Evolutionary conservation across 495 filamentous ascomycete species (phyloP), one percentile per base, ranked within the genome.

Genomic region (Xylaria nigripes): DNA sequence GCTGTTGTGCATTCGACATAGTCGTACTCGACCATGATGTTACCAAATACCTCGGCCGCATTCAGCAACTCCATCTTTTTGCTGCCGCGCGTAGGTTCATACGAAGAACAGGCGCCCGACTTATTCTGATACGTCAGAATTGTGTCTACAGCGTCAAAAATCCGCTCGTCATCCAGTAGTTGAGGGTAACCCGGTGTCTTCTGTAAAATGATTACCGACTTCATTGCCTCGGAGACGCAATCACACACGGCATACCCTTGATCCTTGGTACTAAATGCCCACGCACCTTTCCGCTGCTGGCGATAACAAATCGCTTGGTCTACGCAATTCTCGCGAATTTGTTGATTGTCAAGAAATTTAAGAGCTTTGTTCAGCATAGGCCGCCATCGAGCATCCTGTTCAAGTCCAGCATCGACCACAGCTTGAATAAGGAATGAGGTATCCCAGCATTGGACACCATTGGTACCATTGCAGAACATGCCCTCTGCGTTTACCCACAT

Each of bases 1-100:
- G 93, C 91, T 2, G 94, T 96, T 1, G 93, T 97, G 70, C 94
- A 98, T 66, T 98, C 93, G 0, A 92, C 91, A 59, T 97, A 95
- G 62, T 95, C 90, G 67, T 97, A 98, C 56, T 95, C 89, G 34
- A 97, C 85, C 93, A 98, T 97, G 67, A 98, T 97, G 12, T 84
- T 80, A 15, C 91, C 94, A 64, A 98, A 98, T 0, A 98, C 92
- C 64, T 97, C 94, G 15, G 93, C 94, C 2, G 90, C 92, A 64
- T 98, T 98, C 4, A 98, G 76, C 61, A 81, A 76, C 63, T 98
- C 93, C 32, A 97, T 62, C 67, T 80, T 81, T 46, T 85, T 73
- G 1, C 87, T 85, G 1, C 83, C 92, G 4, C 93, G 83, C 2
- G 80, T 84, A 1, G 83, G 82, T 58, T 98, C 93, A 60, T 97